Conservation (phyloP, 2,329 filamentous ascomycete genomes). For the Geoglossum cookeanum region DNA sequence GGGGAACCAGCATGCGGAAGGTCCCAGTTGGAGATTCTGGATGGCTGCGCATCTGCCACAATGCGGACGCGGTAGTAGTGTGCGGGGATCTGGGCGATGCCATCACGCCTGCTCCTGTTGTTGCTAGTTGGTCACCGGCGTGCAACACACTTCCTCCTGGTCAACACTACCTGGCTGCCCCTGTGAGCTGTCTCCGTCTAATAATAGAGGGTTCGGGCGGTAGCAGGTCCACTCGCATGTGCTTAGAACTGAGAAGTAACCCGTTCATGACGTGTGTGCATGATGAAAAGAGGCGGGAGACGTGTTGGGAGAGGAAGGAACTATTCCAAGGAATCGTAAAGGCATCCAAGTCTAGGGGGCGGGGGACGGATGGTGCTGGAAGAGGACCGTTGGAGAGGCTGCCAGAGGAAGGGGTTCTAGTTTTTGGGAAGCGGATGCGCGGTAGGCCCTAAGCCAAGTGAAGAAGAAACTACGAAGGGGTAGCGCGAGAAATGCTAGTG, state of each 20-base stretch:
- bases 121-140: neutral
- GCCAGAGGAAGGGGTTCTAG: neutral
- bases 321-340: neutral
- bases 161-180: neutral
- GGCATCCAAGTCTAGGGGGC: neutral
- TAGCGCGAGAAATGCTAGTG: too few species aligned
- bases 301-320: neutral
- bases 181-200: neutral
- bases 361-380: neutral
- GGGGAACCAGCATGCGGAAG: neutral
- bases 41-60: neutral
- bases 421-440: neutral
- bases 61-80: neutral
- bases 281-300: neutral
- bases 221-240: neutral
- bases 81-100: neutral
- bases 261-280: neutral
- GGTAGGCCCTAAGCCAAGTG: too few species aligned
- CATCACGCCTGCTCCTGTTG: neutral
- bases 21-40: neutral
- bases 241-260: neutral
- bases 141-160: neutral
- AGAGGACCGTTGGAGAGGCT: neutral
- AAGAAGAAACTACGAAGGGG: too few species aligned
- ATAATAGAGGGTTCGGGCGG: neutral